phyloP scores from a whole-genome alignment of 1,139 yeast species.

The Taphrina pruni region DNA sequence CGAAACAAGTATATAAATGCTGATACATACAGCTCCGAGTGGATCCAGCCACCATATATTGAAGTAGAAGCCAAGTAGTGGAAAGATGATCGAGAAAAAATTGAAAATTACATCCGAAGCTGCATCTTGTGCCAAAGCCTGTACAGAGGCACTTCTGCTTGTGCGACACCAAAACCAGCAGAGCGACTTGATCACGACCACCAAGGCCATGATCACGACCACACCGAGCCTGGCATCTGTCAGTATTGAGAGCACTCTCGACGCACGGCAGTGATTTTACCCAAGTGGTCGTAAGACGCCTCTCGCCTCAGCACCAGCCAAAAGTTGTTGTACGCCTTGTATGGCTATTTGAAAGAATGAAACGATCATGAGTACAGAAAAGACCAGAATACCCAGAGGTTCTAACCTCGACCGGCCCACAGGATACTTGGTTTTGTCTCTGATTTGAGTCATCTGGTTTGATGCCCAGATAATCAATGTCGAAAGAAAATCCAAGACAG shows the following conservation, averaged over 20 bases:
- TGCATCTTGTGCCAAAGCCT: conserved; percentile 83
- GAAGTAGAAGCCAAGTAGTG: conserved; percentile 62
- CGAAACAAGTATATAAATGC: conserved; percentile 65
- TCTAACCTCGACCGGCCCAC: conserved; percentile 75
- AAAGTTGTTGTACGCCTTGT: conserved; percentile 57
- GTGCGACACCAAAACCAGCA: conserved; percentile 71
- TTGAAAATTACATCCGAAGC: conserved; percentile 77
- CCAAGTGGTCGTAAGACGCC: conserved; percentile 53
- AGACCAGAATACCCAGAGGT: conserved; percentile 78
- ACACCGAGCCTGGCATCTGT: conserved; percentile 58
- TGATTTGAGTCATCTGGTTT: conserved; percentile 59
- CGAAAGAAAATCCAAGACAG: conserved; percentile 73
- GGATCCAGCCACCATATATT: conserved; percentile 77
- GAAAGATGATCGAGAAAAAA: conserved; percentile 69
- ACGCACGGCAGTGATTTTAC: background rate
- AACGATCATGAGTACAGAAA: conserved; percentile 71
- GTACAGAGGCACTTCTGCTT: conserved; percentile 71
- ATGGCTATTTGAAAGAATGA: conserved; percentile 77
- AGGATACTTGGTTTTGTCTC: conserved; percentile 60
- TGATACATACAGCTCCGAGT: conserved; percentile 68
- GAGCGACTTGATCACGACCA: conserved; percentile 64
- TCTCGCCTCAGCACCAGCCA: conserved; percentile 44
- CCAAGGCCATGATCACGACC: conserved; percentile 64
- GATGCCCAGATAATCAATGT: conserved; percentile 73
- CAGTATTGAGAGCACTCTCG: background rate